These are phyloP conservation scores for Stagonosporopsis cucurbitacearum DNA, from an alignment of 2,329 filamentous ascomycete genomes.

Conservation along the genomic window DNA sequence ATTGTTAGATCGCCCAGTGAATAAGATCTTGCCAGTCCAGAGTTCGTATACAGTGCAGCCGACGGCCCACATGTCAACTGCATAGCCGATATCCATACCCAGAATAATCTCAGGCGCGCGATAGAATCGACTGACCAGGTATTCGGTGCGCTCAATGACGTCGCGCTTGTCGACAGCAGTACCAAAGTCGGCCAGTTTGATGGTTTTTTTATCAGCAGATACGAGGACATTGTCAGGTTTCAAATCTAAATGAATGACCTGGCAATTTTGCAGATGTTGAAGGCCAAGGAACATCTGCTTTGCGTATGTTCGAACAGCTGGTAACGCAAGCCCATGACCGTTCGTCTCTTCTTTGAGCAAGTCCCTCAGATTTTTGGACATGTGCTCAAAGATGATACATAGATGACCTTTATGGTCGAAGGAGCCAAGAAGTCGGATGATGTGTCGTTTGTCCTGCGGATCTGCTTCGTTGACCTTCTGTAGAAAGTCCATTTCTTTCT, in stretches of 20 bases:
- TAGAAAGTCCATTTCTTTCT: constrained; percentile 93
- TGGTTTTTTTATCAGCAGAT: constrained; percentile 62
- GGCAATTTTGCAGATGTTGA: constrained; percentile 86
- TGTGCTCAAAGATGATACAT: constrained; percentile 95
- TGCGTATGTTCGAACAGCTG: constrained; percentile 85
- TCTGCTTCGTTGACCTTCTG: constrained; percentile 86
- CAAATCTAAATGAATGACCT: constrained; percentile 92
- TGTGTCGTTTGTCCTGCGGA: constrained; percentile 86
- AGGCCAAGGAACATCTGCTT: constrained; percentile 93
- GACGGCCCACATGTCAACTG: constrained; percentile 96
- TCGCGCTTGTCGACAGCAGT: constrained; percentile 94
- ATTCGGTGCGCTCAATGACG: constrained; percentile 83
- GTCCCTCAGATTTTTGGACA: constrained; percentile 83
- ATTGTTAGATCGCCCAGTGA: constrained; percentile 94
- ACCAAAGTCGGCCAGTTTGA: constrained; percentile 96
- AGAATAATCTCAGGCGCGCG: constrained; percentile 96
- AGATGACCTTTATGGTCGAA: constrained; percentile 96
- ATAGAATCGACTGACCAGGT: constrained; percentile 96
- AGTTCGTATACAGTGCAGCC: constrained; percentile 97
- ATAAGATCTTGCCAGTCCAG: constrained; percentile 96
- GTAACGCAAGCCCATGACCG: constrained; percentile 88
- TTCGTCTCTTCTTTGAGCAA: constrained; percentile 84
- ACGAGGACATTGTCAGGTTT: constrained; percentile 97
- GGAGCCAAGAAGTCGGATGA: constrained; percentile 83
- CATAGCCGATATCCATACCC: constrained; percentile 93